Evolutionary conservation across 208 protist species (phyloP).

Genomic region (Zelonia costaricensis): DNA sequence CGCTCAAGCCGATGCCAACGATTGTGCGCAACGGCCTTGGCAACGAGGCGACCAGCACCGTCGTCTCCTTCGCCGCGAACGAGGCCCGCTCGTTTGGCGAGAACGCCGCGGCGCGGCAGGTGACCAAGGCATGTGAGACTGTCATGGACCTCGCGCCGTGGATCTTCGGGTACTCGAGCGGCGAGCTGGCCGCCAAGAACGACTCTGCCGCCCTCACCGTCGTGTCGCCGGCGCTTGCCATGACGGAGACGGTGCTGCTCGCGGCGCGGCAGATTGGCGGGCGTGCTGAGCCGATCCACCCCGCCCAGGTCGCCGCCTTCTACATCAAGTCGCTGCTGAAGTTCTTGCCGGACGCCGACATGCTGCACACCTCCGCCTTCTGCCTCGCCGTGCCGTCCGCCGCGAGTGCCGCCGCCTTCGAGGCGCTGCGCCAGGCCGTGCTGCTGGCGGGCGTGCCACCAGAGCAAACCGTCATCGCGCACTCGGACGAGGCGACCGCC

Average conservation of each 20-base stretch:
- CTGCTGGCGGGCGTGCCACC: slow-evolving; percentile 53
- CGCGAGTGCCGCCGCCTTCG: slow-evolving; percentile 17
- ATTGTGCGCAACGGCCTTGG: slow-evolving; percentile 71
- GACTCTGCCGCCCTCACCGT: slow-evolving; percentile 12
- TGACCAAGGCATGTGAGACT: slow-evolving; percentile 61
- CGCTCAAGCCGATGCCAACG: slow-evolving; percentile 55
- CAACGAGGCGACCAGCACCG: slow-evolving; percentile 66
- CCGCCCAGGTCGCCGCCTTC: slow-evolving; percentile 54
- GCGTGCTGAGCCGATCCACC: slow-evolving; percentile 27
- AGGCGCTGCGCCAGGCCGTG: slow-evolving; percentile 52
- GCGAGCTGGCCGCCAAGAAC: slow-evolving; percentile 18
- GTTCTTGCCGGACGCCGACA: slow-evolving; percentile 32
- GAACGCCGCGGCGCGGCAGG: slow-evolving; percentile 49
- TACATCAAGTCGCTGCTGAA: slow-evolving; percentile 63
- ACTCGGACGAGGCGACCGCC: slow-evolving; percentile 52
- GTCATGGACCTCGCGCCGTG: slow-evolving; percentile 55
- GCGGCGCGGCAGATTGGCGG: slow-evolving; percentile 15
- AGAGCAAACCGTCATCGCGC: slow-evolving; percentile 41
- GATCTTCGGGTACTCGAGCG: slow-evolving; percentile 35
- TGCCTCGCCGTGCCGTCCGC: slow-evolving; percentile 34
- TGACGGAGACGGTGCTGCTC: slow-evolving; percentile 15
- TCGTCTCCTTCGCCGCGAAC: slow-evolving; percentile 50
- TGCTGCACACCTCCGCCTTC: slow-evolving; percentile 20
- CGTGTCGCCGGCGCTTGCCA: slow-evolving; percentile 17
- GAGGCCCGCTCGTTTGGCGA: slow-evolving; percentile 68